phyloP scores from a whole-genome alignment of 2,329 filamentous ascomycete genomes.

The Hypoxylon sp. region DNA sequence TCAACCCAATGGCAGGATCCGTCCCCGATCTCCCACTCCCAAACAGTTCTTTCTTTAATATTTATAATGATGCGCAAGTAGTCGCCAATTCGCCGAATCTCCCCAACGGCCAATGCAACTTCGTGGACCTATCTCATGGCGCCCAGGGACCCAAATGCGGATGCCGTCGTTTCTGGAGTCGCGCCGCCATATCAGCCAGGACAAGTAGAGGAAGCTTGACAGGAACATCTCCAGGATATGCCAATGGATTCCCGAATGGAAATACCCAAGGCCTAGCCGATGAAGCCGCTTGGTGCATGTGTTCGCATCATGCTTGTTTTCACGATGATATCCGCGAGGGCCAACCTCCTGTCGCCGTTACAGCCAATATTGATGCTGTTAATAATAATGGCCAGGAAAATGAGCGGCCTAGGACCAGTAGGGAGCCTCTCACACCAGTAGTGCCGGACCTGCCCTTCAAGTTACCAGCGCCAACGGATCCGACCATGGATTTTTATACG shows the following conservation, averaged over 20 bases:
- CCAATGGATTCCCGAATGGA: constrained; percentile 46
- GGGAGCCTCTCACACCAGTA: constrained; percentile 68
- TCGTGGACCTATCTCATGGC: constrained; percentile 67
- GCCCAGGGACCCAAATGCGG: constrained; percentile 69
- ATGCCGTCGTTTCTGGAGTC: constrained; percentile 73
- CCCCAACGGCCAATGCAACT: constrained; percentile 71
- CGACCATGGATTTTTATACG: constrained; percentile 60
- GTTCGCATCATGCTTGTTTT: constrained; percentile 73
- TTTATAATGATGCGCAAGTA: constrained; percentile 65
- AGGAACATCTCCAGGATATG: constrained; percentile 47
- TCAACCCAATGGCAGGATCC: constrained; percentile 67
- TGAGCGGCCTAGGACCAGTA: constrained; percentile 63
- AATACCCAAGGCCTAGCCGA: constrained; percentile 49
- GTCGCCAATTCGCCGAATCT: constrained; percentile 55
- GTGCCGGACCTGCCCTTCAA: constrained; percentile 61
- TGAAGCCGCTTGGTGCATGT: constrained; percentile 71
- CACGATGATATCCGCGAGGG: constrained; percentile 65
- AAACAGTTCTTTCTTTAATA: constrained; percentile 67
- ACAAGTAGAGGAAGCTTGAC: constrained; percentile 51
- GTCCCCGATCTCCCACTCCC: constrained; percentile 63
- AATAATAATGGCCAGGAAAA: constrained; percentile 66
- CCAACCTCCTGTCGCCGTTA: constrained; percentile 48
- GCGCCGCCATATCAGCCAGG: constrained; percentile 55
- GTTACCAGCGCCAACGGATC: constrained; percentile 56
- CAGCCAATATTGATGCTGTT: constrained; percentile 45